Evolutionary conservation across 2,329 filamentous ascomycete species (phyloP), one percentile per base, ranked within the genome.

Genomic region (Trichoderma cornu-damae): DNA sequence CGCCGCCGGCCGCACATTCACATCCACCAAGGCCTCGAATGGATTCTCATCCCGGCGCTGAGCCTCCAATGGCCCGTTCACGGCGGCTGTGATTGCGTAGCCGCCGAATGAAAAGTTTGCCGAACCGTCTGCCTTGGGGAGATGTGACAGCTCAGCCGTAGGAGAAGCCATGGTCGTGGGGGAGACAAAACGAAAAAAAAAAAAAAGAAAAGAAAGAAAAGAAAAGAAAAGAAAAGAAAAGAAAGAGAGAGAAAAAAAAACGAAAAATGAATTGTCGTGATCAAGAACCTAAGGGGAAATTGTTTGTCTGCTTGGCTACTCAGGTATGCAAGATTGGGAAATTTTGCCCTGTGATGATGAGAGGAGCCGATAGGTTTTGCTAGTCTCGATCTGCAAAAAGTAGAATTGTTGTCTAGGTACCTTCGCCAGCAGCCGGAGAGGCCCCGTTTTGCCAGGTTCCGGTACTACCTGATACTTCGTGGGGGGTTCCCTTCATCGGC

Each of bases 31-130:
- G 26, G 93, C 90, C 75, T 96, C 91, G 72, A 96, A 92, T 6
- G 94, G 88, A 63, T 94, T 84, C 71, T 97, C 90, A 69, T 99
- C 93, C 66, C 90, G 85, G 66, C 92, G 84, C 65, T 86, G 85
- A 14, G 93, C 90, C 75, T 99, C 94, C 64, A 97, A 84, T 14
- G 94, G 94, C 0, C 93, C 94, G 73, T 96, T 97, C 63, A 96
- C 90, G 12, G 90, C 87, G 57, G 88, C 89, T 54, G 95, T 83
- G 62, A 97, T 82, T 43, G 86, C 87, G 72, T 91, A 96, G 48
- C 90, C 89, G 58, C 83, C 79, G 65, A 86, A 80, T 2, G 87
- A 84, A 70, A 90, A 91, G 8, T 84, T 87, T 9, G 88, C 88
- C 47, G 90, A 95, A 61, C 90, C 90, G 69, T 95, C 89, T 24